These are phyloP conservation scores for Oryza brachyantha DNA, from an alignment of 176 grass and related monocot genomes.

Conservation along the genomic window DNA sequence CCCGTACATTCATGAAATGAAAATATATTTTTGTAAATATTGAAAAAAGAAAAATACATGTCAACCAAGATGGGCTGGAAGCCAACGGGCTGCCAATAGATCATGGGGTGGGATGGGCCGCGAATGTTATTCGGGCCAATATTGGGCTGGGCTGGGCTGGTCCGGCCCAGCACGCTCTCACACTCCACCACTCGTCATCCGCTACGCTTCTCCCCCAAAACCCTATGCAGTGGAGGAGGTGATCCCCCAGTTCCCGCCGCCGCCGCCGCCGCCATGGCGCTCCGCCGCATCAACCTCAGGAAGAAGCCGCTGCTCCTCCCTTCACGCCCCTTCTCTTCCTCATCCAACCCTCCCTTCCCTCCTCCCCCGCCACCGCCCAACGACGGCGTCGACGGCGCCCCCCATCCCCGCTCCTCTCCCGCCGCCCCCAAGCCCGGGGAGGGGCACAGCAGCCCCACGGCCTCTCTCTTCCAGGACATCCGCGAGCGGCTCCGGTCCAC, in stretches of 20 bases:
- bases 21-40: too few relatives aligned
- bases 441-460: not conserved
- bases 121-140: too few relatives aligned
- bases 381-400: conserved; percentile 5
- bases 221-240: conserved; percentile 15
- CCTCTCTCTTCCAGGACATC: conserved; percentile 45
- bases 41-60: too few relatives aligned
- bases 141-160: not conserved
- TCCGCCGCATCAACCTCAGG: conserved; percentile 26
- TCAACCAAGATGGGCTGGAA: too few relatives aligned
- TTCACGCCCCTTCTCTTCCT: conserved; percentile 25
- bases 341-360: conserved; percentile 19
- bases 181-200: not conserved
- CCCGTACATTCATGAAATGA: too few relatives aligned
- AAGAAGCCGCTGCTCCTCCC: conserved; percentile 12
- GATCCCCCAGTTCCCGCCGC: not conserved
- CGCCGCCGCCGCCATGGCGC: conserved; percentile 49
- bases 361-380: conserved; percentile 11
- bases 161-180: not conserved
- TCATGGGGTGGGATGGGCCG: too few relatives aligned
- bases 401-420: not conserved
- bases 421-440: not conserved
- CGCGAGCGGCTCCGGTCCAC: conserved; percentile 39
- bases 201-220: not conserved
- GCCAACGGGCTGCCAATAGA: too few relatives aligned